These are phyloP conservation scores for Phytophthora niederhauseri DNA, from an alignment of 352 stramenopile genomes.

Conservation along the genomic window DNA sequence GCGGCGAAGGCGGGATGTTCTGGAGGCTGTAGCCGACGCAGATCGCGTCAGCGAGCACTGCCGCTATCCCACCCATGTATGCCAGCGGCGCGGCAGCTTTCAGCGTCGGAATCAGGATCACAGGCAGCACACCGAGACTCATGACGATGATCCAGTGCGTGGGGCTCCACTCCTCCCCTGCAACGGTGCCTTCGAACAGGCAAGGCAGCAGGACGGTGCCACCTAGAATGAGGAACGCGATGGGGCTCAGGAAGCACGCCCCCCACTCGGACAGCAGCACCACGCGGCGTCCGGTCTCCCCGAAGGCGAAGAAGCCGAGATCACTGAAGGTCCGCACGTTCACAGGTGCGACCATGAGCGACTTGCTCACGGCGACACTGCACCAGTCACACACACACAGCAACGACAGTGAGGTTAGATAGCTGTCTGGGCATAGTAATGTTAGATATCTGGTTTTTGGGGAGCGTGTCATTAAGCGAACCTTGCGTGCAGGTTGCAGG, in stretches of 20 bases:
- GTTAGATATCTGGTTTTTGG: neutral
- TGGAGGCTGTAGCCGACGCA: conserved; percentile 59
- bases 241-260: conserved; percentile 68
- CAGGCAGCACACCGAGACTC: conserved; percentile 55
- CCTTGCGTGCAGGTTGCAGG: conserved; percentile 77
- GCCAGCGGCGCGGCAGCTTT: conserved; percentile 53
- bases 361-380: conserved; percentile 68
- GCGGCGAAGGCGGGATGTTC: conserved; percentile 41
- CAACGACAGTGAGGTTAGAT: neutral
- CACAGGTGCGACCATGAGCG: conserved; percentile 51
- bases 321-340: conserved; percentile 76
- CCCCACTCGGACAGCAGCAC: conserved; percentile 62
- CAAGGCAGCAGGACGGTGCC: conserved; percentile 65
- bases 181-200: conserved; percentile 42
- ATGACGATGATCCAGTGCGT: conserved; percentile 73
- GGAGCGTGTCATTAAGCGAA: conserved; percentile 6
- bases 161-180: conserved; percentile 30
- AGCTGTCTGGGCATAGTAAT: neutral
- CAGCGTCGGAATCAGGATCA: conserved; percentile 68
- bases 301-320: conserved; percentile 70
- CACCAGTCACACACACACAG: neutral
- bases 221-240: conserved; percentile 74
- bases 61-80: conserved; percentile 53
- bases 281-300: conserved; percentile 47
- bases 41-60: conserved; percentile 57